These are phyloP conservation scores for Coniosporium apollinis DNA, from an alignment of 495 filamentous ascomycete genomes.

Conservation along the genomic window DNA sequence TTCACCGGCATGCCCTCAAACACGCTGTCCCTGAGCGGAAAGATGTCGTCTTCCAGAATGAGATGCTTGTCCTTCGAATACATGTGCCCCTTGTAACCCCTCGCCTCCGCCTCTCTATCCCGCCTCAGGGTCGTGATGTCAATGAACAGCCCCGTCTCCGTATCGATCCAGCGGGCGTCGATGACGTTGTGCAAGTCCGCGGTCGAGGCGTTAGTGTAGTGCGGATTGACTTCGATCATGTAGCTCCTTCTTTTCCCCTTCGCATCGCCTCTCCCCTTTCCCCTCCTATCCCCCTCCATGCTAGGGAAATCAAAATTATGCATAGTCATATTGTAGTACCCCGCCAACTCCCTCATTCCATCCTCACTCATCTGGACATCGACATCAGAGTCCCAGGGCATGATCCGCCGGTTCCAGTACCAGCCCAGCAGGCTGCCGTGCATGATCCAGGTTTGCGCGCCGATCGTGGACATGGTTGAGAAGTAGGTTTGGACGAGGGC, in stretches of 20 bases:
- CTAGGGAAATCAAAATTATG: slow-evolving; percentile 33
- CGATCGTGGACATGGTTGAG: slow-evolving; percentile 35
- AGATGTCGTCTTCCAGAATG: slow-evolving; percentile 49
- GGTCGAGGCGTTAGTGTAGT: slow-evolving; percentile 32
- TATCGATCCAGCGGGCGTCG: slow-evolving; percentile 47
- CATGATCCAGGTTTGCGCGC: slow-evolving; percentile 47
- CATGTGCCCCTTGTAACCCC: slow-evolving; percentile 26
- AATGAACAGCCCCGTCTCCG: slow-evolving; percentile 41
- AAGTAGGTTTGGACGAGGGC: slow-evolving; percentile 40
- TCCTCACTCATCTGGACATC: slow-evolving; percentile 41
- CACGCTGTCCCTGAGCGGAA: slow-evolving; percentile 55
- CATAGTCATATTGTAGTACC: slow-evolving; percentile 47
- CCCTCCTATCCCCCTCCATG: slow-evolving; percentile 3
- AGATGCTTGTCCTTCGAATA: slow-evolving; percentile 43
- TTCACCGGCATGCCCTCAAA: slow-evolving; percentile 64
- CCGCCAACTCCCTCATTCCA: slow-evolving; percentile 39
- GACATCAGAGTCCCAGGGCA: slow-evolving; percentile 48
- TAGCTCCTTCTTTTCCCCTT: slow-evolving; percentile 30
- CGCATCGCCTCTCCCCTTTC: slow-evolving; percentile 15
- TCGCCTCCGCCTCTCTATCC: slow-evolving; percentile 22
- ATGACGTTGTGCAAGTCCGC: slow-evolving; percentile 38
- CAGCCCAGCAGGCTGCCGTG: slow-evolving; percentile 43
- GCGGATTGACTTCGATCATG: slow-evolving; percentile 42
- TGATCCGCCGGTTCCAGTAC: slow-evolving; percentile 48
- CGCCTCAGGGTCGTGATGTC: slow-evolving; percentile 43